phyloP scores from a whole-genome alignment of 2,329 filamentous ascomycete species.

The Didymella lethalis region DNA sequence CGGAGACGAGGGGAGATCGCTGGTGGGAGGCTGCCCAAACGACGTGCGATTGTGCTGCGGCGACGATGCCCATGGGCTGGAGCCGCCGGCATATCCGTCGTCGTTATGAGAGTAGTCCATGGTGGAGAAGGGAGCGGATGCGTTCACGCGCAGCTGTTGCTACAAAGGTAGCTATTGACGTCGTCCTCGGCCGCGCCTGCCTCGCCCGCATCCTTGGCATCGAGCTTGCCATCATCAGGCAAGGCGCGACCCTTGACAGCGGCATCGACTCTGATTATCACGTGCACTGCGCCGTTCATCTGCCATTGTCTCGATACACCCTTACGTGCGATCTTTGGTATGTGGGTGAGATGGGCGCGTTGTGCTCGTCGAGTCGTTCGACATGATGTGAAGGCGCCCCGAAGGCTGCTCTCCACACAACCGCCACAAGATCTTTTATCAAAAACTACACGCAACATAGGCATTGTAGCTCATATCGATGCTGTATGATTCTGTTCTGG shows the following conservation, averaged over 20 bases:
- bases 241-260: constrained; percentile 36
- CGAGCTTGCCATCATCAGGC: constrained; percentile 36
- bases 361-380: constrained; percentile 46
- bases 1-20: constrained; percentile 52
- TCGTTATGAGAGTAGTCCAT: constrained; percentile 74
- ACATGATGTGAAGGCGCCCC: constrained; percentile 41
- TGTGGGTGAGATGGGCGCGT: constrained; percentile 46
- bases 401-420: constrained; percentile 42
- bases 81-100: constrained; percentile 64
- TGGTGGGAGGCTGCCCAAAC: constrained; percentile 56
- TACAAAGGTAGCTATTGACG: constrained; percentile 26
- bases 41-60: constrained; percentile 60
- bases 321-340: constrained; percentile 35
- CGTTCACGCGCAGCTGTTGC: constrained; percentile 28
- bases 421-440: constrained; percentile 52
- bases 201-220: constrained; percentile 26
- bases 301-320: constrained; percentile 15
- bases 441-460: constrained; percentile 89
- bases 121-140: constrained; percentile 35
- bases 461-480: constrained; percentile 98
- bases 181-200: constrained; percentile 17
- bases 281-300: constrained; percentile 27
- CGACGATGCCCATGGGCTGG: constrained; percentile 70
- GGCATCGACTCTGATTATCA: constrained; percentile 31
- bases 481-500: constrained; percentile 63